Percentiles rank a stretch among this genome's conserved stretches.
These are phyloP conservation scores for Phytophthora sojae DNA, from an alignment of 352 stramenopile species.

Conservation along the genomic window DNA sequence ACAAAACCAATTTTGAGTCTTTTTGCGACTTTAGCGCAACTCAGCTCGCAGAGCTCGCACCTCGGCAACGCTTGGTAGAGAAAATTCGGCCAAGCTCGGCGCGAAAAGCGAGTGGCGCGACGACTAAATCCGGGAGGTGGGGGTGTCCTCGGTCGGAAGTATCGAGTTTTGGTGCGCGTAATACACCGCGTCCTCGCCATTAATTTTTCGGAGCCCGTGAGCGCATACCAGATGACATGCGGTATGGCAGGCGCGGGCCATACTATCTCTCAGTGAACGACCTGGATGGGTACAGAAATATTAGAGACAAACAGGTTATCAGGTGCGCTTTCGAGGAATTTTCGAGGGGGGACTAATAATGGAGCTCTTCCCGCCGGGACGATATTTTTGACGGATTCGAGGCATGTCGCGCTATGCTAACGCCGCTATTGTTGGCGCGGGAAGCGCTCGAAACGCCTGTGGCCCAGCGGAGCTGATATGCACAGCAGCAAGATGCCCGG, in stretches of 20 bases:
- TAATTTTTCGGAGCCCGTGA: constrained; percentile 36
- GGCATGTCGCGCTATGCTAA: constrained; percentile 32
- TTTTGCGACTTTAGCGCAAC: constrained; percentile 39
- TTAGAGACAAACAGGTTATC: constrained; percentile 35
- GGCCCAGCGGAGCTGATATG: not conserved
- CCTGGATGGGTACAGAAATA: constrained; percentile 28
- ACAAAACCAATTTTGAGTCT: constrained; percentile 1
- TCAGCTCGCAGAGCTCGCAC: not conserved
- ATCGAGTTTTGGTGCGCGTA: constrained; percentile 33
- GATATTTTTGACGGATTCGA: constrained; percentile 45
- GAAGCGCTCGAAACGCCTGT: constrained; percentile 20
- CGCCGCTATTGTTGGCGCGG: constrained; percentile 27
- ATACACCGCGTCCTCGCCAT: constrained; percentile 26
- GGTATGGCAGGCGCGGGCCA: constrained; percentile 1
- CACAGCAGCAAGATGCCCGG: not conserved
- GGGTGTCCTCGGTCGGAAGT: not conserved
- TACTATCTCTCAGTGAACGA: not conserved
- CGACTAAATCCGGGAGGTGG: constrained; percentile 30
- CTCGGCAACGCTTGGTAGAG: constrained; percentile 27
- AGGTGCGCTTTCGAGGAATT: constrained; percentile 22
- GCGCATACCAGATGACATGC: constrained; percentile 1
- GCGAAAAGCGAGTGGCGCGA: constrained; percentile 28
- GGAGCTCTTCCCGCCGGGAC: constrained; percentile 22
- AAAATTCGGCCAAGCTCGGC: constrained; percentile 25
- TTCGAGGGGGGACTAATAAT: constrained; percentile 37